Base-by-base conservation (phyloP, 2,329 filamentous ascomycete genomes). In the Teratosphaeria zuluensis region DNA sequence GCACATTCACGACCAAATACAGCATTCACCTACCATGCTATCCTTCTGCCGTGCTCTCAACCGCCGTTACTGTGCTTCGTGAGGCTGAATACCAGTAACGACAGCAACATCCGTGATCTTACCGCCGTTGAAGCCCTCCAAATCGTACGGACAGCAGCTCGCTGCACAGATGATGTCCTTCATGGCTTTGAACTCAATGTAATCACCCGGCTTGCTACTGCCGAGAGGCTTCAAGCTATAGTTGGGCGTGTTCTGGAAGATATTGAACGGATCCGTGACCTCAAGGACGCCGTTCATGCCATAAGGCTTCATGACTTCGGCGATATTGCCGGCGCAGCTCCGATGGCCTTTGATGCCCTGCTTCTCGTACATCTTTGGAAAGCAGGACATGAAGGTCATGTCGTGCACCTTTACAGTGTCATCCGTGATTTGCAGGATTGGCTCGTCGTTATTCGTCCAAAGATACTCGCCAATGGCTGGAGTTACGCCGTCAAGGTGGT, bases 311-410 rank as follows among this genome's bases (percentile, higher is more conserved):
- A 75, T 73, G 14, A 68, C 73, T 59, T 74, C 72, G 1, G 70
- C 69, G 51, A 75, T 71, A 60, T 75, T 75, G 56, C 65, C 61
- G 14, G 72, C 72, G 57, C 74, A 76, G 55, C 65, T 70, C 14
- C 73, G 61, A 62, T 76, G 74, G n/a, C 65, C 65, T 14, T 64
- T 55, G 16, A 71, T 54, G 19, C 72, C 72, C 38, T 63, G 60
- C 56, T 71, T 69, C 31, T 62, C 62, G 58, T 75, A 75, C 56
- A 75, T 65, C 33, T 70, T 66, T 1, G 73, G 74, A 58, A 71
- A 73, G 62, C 74, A 76, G 11, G 70, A 70, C 72, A 75, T 75
- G 68, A 72, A 73, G 1, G 70, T 73, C 71, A 75, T 73, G 58
- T 74, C 73, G 65, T 75, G 73, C 31, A 72, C 69, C 55, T 73